Conservation (phyloP, 192 early-diverging fungal species). For the Podila verticillata region DNA sequence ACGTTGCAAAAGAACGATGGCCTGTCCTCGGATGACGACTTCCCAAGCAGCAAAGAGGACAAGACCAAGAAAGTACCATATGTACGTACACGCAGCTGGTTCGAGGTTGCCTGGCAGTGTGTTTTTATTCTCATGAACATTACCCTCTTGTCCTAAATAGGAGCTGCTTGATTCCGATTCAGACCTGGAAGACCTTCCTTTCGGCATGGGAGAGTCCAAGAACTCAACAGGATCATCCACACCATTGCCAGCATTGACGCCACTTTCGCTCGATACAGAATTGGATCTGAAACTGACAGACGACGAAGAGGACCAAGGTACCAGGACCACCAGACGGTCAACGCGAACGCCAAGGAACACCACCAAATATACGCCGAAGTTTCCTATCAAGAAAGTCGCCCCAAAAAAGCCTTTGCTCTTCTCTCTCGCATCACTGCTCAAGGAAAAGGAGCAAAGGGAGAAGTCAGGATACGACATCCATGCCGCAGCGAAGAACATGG, state of each 20-base stretch:
- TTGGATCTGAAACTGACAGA: not conserved
- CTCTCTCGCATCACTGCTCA: constrained; percentile 31
- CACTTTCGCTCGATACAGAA: not conserved
- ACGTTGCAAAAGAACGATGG: not conserved
- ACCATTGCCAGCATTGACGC: not conserved
- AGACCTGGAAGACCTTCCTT: constrained; percentile 32
- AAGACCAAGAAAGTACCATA: constrained; percentile 6
- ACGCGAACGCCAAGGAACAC: not conserved
- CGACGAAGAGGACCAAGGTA: not conserved
- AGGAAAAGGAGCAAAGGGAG: constrained; percentile 33
- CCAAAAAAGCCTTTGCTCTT: constrained; percentile 9
- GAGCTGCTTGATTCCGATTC: constrained; percentile 29
- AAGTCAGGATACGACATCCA: constrained; percentile 31
- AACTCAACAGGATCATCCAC: not conserved
- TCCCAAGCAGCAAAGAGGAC: constrained; percentile 8
- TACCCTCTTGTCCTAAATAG: not conserved
- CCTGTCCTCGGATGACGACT: constrained; percentile 30
- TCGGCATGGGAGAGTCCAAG: not conserved
- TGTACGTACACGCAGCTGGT: not conserved
- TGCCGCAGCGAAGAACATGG: not conserved
- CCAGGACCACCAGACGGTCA: not conserved
- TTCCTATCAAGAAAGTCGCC: not conserved
- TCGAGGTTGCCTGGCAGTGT: not conserved
- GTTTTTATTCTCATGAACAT: not conserved
- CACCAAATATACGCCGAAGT: not conserved